Evolutionary conservation across 805 yeast species (phyloP).

Genomic region (Torulaspora franciscae): DNA sequence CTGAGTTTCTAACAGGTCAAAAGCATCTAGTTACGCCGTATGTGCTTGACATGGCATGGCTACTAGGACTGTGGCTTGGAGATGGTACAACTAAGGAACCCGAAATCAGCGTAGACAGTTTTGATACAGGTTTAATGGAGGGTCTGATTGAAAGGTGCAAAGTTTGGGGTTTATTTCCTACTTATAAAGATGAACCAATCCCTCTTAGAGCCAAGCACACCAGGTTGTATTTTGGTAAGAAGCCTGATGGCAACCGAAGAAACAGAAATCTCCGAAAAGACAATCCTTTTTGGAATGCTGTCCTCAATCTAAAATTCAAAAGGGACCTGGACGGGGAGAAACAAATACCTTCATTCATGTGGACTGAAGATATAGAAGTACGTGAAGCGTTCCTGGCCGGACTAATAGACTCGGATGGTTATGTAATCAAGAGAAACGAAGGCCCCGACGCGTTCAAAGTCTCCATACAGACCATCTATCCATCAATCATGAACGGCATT

Average conservation of each 20-base stretch:
- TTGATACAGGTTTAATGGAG: conserved; percentile 26
- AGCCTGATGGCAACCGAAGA: conserved; percentile 11
- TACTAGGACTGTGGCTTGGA: conserved; percentile 42
- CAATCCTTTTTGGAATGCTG: conserved; percentile 34
- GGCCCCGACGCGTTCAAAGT: conserved; percentile 24
- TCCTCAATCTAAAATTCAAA: conserved; percentile 25
- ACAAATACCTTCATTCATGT: conserved; percentile 35
- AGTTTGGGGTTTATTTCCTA: conserved; percentile 27
- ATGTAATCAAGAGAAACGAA: conserved; percentile 23
- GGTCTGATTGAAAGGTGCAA: conserved; percentile 26
- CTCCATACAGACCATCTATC: conserved; percentile 33
- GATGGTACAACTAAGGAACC: conserved; percentile 32
- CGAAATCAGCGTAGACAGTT: conserved; percentile 32
- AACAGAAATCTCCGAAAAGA: conserved; percentile 20
- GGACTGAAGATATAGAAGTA: conserved; percentile 37
- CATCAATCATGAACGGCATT: conserved; percentile 37
- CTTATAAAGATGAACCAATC: conserved; percentile 19
- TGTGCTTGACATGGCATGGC: conserved; percentile 35
- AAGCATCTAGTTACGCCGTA: conserved; percentile 24
- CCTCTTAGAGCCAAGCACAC: conserved; percentile 28
- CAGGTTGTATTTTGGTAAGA: conserved; percentile 21
- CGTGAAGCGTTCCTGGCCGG: conserved; percentile 46
- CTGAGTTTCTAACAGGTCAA: conserved; percentile 29
- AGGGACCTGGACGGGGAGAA: conserved; percentile 26
- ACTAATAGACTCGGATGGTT: conserved; percentile 40